These are phyloP conservation scores for Trichosporon faecale DNA, from an alignment of 1,284 basidiomycete genomes.

Conservation along the genomic window DNA sequence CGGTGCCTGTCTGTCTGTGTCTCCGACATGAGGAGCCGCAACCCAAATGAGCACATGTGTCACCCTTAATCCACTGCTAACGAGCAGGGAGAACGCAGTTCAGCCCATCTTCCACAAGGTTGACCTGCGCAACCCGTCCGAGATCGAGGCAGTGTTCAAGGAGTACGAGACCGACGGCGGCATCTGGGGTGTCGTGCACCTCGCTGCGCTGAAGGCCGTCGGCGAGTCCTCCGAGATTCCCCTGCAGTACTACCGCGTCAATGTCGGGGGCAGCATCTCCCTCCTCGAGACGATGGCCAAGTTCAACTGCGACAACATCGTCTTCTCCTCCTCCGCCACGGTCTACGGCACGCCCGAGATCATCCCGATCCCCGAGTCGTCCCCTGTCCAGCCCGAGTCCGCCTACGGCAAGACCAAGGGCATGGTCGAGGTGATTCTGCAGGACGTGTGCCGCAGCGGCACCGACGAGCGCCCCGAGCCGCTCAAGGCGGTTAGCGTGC, in stretches of 20 bases:
- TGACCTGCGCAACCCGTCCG: slow-evolving; percentile 68
- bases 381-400: slow-evolving; percentile 81
- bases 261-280: slow-evolving; percentile 77
- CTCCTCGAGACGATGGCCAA: slow-evolving; percentile 78
- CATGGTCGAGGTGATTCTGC: slow-evolving; percentile 86
- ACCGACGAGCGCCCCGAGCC: slow-evolving; percentile 26
- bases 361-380: slow-evolving; percentile 93
- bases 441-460: slow-evolving; percentile 79
- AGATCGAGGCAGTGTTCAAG: slow-evolving; percentile 74
- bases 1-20: background rate
- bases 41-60: slow-evolving; percentile 50
- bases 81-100: slow-evolving; percentile 30
- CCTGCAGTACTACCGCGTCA: slow-evolving; percentile 86
- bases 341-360: slow-evolving; percentile 92
- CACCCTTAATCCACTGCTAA: background rate
- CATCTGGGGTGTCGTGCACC: slow-evolving; percentile 96
- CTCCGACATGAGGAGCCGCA: too few species aligned
- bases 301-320: slow-evolving; percentile 55
- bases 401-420: slow-evolving; percentile 95
- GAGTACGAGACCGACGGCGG: slow-evolving; percentile 76
- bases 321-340: slow-evolving; percentile 98
- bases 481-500: slow-evolving; percentile 50
- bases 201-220: slow-evolving; percentile 96
- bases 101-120: slow-evolving; percentile 55
- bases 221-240: slow-evolving; percentile 96